A percentile compares a stretch with the other conserved stretches of the same genome.
Evolutionary conservation across 352 stramenopile genomes (phyloP).

Genomic region (Phytophthora palmivora): DNA sequence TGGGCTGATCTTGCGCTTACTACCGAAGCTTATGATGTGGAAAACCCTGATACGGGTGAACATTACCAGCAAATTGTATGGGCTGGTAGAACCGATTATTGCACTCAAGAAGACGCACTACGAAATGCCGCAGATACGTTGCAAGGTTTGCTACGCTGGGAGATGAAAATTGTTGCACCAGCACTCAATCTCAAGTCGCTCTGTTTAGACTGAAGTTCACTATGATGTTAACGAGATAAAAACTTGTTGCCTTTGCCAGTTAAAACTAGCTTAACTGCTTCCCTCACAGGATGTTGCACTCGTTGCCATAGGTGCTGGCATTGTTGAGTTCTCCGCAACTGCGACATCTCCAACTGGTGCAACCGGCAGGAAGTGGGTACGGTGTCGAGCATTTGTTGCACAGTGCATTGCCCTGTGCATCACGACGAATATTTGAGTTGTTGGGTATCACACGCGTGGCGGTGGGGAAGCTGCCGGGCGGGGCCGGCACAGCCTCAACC

Average conservation of each 20-base stretch:
- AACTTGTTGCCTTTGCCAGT: background rate
- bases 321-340: constrained; percentile 82
- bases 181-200: constrained; percentile 17
- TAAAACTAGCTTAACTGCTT: background rate
- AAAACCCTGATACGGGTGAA: constrained; percentile 19
- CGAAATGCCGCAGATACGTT: constrained; percentile 46
- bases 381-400: constrained; percentile 76
- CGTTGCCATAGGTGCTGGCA: constrained; percentile 76
- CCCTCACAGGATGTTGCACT: constrained; percentile 70
- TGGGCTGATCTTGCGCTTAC: constrained; percentile 27
- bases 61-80: constrained; percentile 36
- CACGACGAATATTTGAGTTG: constrained; percentile 72
- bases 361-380: constrained; percentile 72
- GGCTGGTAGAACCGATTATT: constrained; percentile 41
- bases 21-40: constrained; percentile 40
- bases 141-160: constrained; percentile 39
- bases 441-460: constrained; percentile 55
- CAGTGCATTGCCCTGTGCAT: constrained; percentile 74
- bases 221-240: background rate
- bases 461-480: constrained; percentile 12
- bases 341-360: constrained; percentile 79
- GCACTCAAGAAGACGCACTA: constrained; percentile 34
- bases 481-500: constrained; percentile 46
- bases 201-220: background rate
- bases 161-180: constrained; percentile 38